A percentile compares a stretch with the other conserved stretches of the same genome.
Conservation (phyloP, 768 basidiomycete genomes). For the Phaeotremella fagi region DNA sequence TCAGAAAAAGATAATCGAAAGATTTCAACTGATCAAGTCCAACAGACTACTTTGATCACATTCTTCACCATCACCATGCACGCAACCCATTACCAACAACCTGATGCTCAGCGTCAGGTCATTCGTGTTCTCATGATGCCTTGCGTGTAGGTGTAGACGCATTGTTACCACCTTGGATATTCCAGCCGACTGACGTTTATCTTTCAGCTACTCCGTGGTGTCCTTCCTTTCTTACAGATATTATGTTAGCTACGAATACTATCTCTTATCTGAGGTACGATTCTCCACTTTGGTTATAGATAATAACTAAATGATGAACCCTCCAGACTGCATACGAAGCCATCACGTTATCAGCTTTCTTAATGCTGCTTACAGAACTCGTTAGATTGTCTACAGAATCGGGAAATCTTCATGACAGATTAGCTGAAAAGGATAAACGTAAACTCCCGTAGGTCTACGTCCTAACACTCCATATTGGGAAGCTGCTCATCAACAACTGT, state of each 20-base stretch:
- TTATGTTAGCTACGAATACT: conserved; percentile 35
- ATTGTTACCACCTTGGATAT: too few species aligned
- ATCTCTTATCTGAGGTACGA: conserved; percentile 29
- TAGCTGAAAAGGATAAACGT: conserved; percentile 73
- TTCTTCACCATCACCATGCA: conserved; percentile 34
- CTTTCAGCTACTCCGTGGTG: conserved; percentile 22
- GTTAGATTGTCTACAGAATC: conserved; percentile 66
- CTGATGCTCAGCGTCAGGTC: conserved; percentile 31
- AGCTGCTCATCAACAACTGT: not conserved
- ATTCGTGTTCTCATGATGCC: conserved; percentile 32
- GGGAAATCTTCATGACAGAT: conserved; percentile 62
- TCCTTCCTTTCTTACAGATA: conserved; percentile 38
- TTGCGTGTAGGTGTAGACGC: conserved; percentile 11
- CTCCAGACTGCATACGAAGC: conserved; percentile 54
- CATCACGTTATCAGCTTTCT: conserved; percentile 76
- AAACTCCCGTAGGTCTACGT: conserved; percentile 53
- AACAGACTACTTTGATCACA: conserved; percentile 36
- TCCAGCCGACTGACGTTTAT: not conserved
- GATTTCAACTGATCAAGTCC: too few species aligned
- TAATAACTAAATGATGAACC: not conserved
- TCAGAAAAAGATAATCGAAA: not conserved
- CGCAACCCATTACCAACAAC: conserved; percentile 35
- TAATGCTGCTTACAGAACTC: conserved; percentile 77
- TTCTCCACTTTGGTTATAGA: not conserved
- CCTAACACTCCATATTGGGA: not conserved